Percentiles rank a stretch among this genome's conserved stretches.
Evolutionary conservation across 2,329 filamentous ascomycete genomes (phyloP).

Genomic region (Aspergillus niger): DNA sequence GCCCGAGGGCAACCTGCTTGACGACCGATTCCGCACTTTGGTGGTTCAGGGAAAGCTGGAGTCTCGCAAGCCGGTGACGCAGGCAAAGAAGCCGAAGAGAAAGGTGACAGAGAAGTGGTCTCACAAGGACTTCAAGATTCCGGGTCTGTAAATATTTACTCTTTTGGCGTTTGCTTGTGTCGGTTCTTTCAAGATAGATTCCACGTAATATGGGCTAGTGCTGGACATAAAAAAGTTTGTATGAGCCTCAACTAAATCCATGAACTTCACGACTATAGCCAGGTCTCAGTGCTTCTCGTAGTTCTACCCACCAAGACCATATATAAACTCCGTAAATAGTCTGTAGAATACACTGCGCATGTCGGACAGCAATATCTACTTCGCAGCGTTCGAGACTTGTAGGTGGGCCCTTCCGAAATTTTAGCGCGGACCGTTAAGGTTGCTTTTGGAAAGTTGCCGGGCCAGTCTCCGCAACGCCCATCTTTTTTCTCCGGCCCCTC

Average conservation of each 20-base stretch:
- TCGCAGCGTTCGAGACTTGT: constrained; percentile 10
- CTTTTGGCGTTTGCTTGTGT: constrained; percentile 22
- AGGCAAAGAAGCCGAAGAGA: constrained; percentile 78
- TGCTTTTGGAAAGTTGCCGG: constrained; percentile 9
- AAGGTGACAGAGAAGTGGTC: constrained; percentile 94
- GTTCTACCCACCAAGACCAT: background rate
- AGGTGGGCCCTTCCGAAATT: constrained; percentile 23
- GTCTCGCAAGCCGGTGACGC: constrained; percentile 73
- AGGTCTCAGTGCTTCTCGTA: background rate
- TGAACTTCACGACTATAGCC: background rate
- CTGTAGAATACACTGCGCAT: background rate
- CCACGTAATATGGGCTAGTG: constrained; percentile 12
- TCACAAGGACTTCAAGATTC: constrained; percentile 85
- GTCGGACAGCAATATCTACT: background rate
- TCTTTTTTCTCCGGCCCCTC: constrained; percentile 22
- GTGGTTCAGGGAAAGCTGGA: constrained; percentile 89
- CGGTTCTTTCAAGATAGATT: constrained; percentile 17
- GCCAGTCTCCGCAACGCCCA: constrained; percentile 21
- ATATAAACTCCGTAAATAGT: background rate
- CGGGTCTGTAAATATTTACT: constrained; percentile 30
- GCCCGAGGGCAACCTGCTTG: constrained; percentile 92
- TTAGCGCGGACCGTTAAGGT: constrained; percentile 19
- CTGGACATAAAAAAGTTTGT: constrained; percentile 10
- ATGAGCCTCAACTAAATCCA: background rate
- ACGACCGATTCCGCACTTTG: constrained; percentile 87